Evolutionary conservation across 179 eudicot species (phyloP).

Genomic region (Monotropa hypopitys): DNA sequence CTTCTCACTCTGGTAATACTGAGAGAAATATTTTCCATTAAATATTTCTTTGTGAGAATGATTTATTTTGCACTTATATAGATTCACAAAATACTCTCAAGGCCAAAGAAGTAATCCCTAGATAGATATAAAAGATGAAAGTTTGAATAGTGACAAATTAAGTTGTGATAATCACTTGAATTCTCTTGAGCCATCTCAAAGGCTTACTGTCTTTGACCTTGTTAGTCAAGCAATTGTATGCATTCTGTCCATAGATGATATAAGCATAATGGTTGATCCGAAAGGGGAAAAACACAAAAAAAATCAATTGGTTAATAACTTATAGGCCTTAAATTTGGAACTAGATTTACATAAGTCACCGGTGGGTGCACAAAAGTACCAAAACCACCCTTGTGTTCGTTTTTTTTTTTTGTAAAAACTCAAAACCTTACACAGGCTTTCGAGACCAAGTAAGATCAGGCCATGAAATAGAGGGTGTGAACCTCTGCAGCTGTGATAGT

Average conservation of each 20-base stretch:
- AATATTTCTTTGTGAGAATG: too few relatives aligned
- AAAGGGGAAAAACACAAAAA: neutral
- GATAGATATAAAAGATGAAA: too few relatives aligned
- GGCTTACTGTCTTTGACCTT: too few relatives aligned
- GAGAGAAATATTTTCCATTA: too few relatives aligned
- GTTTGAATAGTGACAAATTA: neutral
- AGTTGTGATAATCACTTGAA: neutral
- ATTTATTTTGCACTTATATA: too few relatives aligned
- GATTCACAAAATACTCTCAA: too few relatives aligned
- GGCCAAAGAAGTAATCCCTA: too few relatives aligned
- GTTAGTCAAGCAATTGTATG: neutral
- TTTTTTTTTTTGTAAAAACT: neutral
- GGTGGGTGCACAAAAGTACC: neutral
- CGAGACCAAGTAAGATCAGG: constrained; percentile 1
- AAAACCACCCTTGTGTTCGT: neutral
- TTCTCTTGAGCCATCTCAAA: neutral
- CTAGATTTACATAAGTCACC: neutral
- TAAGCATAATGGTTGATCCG: neutral
- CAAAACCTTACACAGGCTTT: constrained; percentile 1
- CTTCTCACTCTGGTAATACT: too few relatives aligned
- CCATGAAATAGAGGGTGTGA: constrained; percentile 2
- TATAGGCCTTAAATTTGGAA: neutral
- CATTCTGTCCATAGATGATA: neutral
- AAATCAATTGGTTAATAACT: neutral
- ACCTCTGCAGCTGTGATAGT: constrained; percentile 1